Conservation (phyloP, 2,329 filamentous ascomycete genomes). For the Aspergillus pseudoviridinutans region DNA sequence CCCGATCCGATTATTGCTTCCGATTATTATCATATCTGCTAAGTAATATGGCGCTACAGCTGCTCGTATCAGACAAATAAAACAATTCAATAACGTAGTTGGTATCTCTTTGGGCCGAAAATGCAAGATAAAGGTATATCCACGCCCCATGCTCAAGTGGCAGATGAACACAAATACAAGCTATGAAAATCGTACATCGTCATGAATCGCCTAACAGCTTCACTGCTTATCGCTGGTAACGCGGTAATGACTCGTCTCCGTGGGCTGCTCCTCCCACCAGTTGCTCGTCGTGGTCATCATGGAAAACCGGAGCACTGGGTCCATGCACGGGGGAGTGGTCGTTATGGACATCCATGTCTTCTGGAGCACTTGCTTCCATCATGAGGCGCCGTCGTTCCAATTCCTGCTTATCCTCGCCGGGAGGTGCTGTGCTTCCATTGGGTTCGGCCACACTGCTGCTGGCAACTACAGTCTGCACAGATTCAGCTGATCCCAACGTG, state of each 20-base stretch:
- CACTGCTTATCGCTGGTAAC: slow-evolving; percentile 38
- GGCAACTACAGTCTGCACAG: slow-evolving; percentile 27
- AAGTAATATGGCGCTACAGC: too few relatives aligned
- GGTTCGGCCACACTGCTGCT: slow-evolving; percentile 42
- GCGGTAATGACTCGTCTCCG: slow-evolving; percentile 40
- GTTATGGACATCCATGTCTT: slow-evolving; percentile 14
- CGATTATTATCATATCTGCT: too few relatives aligned
- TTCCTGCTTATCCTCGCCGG: slow-evolving; percentile 72
- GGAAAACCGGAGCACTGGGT: slow-evolving; percentile 59
- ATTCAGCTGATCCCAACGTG: slow-evolving; percentile 26
- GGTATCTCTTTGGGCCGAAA: not conserved
- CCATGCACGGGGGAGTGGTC: slow-evolving; percentile 12
- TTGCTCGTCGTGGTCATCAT: slow-evolving; percentile 54
- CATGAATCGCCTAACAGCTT: not conserved
- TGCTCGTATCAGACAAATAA: not conserved
- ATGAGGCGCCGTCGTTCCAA: slow-evolving; percentile 64
- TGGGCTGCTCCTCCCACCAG: slow-evolving; percentile 35
- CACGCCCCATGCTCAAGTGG: not conserved
- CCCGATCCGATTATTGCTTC: too few relatives aligned
- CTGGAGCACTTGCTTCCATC: slow-evolving; percentile 61
- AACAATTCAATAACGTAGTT: not conserved
- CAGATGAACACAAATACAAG: not conserved
- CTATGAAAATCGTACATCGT: not conserved
- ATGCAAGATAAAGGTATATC: not conserved
- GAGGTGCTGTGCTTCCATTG: slow-evolving; percentile 26